These are phyloP conservation scores for Cystobasidiaceae sp. DNA, from an alignment of 1,284 basidiomycete species.

Conservation along the genomic window DNA sequence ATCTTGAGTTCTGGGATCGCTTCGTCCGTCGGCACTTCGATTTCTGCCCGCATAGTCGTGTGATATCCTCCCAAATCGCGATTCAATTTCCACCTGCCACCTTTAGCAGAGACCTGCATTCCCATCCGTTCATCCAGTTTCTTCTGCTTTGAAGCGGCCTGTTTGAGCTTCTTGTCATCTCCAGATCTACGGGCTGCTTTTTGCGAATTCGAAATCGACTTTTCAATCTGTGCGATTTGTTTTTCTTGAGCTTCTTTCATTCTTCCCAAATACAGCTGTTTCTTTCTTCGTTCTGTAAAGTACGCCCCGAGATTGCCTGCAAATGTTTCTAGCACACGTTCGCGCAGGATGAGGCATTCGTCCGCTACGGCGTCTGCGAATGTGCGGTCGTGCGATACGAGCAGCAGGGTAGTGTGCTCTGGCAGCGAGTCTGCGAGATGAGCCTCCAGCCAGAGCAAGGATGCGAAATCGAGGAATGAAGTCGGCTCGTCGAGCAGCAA, in stretches of 20 bases:
- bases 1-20: conserved; percentile 53
- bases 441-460: conserved; percentile 49
- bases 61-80: conserved; percentile 57
- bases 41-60: conserved; percentile 51
- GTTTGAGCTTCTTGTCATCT: conserved; percentile 58
- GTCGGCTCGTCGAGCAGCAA: conserved; percentile 51
- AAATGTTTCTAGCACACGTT: conserved; percentile 58
- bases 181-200: conserved; percentile 57
- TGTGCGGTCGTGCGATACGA: conserved; percentile 64
- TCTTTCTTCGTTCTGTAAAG: conserved; percentile 55
- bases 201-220: conserved; percentile 52
- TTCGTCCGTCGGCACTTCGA: conserved; percentile 55
- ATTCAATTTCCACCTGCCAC: conserved; percentile 61
- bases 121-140: conserved; percentile 61
- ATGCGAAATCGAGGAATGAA: conserved; percentile 46
- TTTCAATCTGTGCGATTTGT: conserved; percentile 54
- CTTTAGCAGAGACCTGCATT: conserved; percentile 53
- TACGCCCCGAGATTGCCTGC: conserved; percentile 54
- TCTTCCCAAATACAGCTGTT: conserved; percentile 52
- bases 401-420: conserved; percentile 53
- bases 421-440: conserved; percentile 52
- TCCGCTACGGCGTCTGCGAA: conserved; percentile 63
- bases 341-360: conserved; percentile 62
- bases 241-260: conserved; percentile 57
- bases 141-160: conserved; percentile 59